Evolutionary conservation across 805 yeast genomes (phyloP).

Genomic region (Candida quercuum): DNA sequence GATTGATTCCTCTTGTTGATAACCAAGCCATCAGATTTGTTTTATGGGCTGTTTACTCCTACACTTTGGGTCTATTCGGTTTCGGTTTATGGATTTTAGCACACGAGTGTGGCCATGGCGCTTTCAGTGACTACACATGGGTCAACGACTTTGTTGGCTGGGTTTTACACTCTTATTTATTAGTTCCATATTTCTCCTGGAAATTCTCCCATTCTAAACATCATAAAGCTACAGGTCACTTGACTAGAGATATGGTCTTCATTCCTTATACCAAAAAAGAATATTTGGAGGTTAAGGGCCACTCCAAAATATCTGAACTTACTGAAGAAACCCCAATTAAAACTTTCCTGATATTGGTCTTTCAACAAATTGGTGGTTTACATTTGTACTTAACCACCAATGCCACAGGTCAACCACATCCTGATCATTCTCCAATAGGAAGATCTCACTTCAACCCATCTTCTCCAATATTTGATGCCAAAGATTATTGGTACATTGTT

Average conservation of each 20-base stretch:
- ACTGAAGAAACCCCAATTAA: conserved; percentile 52
- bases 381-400: conserved; percentile 44
- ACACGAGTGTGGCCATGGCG: conserved; percentile 63
- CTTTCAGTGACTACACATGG: conserved; percentile 48
- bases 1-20: conserved; percentile 37
- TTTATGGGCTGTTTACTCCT: conserved; percentile 36
- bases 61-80: conserved; percentile 42
- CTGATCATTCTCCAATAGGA: conserved; percentile 35
- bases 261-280: conserved; percentile 49
- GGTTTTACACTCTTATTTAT: conserved; percentile 51
- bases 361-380: conserved; percentile 56
- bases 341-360: conserved; percentile 35
- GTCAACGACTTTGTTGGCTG: conserved; percentile 56
- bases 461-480: conserved; percentile 48
- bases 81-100: conserved; percentile 60
- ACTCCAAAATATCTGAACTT: conserved; percentile 36
- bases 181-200: conserved; percentile 62
- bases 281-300: conserved; percentile 29
- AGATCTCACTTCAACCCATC: conserved; percentile 51
- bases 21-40: conserved; percentile 31
- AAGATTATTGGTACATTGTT: conserved; percentile 50
- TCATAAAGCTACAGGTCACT: conserved; percentile 60
- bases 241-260: conserved; percentile 56
- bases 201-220: conserved; percentile 55
- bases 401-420: conserved; percentile 50